Percentiles rank a stretch among this genome's conserved stretches.
Evolutionary conservation across 495 filamentous ascomycete species (phyloP).

Genomic region (Penicillium argentinense): DNA sequence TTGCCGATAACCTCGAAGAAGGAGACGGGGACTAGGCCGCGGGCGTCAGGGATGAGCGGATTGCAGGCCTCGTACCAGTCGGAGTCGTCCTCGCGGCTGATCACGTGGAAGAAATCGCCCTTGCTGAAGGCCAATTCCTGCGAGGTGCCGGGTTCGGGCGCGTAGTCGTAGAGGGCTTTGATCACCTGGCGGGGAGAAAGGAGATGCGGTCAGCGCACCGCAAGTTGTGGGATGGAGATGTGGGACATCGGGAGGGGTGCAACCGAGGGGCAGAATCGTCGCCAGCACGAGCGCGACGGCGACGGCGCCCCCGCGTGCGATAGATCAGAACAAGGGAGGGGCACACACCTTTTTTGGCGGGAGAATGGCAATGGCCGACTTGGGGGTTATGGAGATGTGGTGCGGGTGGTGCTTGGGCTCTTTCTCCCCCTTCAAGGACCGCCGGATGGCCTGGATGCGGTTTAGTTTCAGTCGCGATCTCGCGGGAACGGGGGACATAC

Average conservation of each 20-base stretch:
- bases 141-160: constrained; percentile 59
- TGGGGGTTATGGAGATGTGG: constrained; percentile 86
- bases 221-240: constrained; percentile 15
- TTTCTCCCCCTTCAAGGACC: constrained; percentile 86
- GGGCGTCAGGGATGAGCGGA: constrained; percentile 80
- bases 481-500: constrained; percentile 21
- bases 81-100: constrained; percentile 88
- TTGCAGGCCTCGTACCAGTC: constrained; percentile 99
- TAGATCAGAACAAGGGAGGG: background rate
- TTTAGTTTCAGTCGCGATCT: too few species aligned
- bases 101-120: constrained; percentile 98
- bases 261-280: constrained; percentile 9
- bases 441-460: constrained; percentile 83
- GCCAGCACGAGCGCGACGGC: constrained; percentile 7
- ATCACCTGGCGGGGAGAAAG: constrained; percentile 67
- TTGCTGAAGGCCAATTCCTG: constrained; percentile 88
- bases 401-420: constrained; percentile 70
- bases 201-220: constrained; percentile 18
- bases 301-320: too few species aligned
- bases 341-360: constrained; percentile 88
- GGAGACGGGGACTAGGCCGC: constrained; percentile 87
- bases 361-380: constrained; percentile 90
- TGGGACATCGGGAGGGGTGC: constrained; percentile 14
- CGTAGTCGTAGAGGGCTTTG: constrained; percentile 92
- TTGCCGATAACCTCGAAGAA: constrained; percentile 92